Evolutionary conservation across 192 early-diverging fungal species (phyloP), one percentile per base, ranked within the genome.

Genomic region (Coemansia sp.): DNA sequence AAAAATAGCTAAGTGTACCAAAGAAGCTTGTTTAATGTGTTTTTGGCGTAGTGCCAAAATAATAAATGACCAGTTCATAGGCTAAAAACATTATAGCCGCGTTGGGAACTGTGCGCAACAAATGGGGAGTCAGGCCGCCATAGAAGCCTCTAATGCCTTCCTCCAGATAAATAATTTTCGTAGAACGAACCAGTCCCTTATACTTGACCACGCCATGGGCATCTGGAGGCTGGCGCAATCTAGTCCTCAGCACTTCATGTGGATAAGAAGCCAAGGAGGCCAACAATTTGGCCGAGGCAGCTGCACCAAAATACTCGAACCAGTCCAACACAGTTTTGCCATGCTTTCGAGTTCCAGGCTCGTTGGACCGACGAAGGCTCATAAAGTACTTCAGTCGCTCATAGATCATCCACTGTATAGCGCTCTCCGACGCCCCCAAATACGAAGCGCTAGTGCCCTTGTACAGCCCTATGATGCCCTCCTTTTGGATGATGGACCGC

Each of bases 341-440:
- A 33, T 58, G 62, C 9, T 33, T 20, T 6, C 59, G 42, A 24
- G 18, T 31, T 24, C 33, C 48, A 23, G 33, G 43, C 18, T 63
- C 59, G 9, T 73, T 60, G 2, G 40, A 13, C 9, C 24, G 28
- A 5, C 62, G 37, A 40, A 40, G 2, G 5, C 73, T 64, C 56
- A 85, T 37, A 2, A 60, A 26, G 58, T 82, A 79, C 72, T 99
- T 99, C 28, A 99, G 78, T 26, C 93, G 87, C 74, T 99, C 97
- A 76, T 99, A 99, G 28, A 93, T 88, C 35, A 94, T 89, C 90
- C 96, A 99, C 76, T 99, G 97, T 33, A 97, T 90, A 0, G 94
- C 93, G 38, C 90, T 86, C 66, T 99, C 95, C 3, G 89, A 85
- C 0, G 96, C 86, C 9, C 96, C 92, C 23, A 98, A 62, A 58